phyloP scores from a whole-genome alignment of 352 stramenopile genomes.

The Hyaloperonospora brassicae region DNA sequence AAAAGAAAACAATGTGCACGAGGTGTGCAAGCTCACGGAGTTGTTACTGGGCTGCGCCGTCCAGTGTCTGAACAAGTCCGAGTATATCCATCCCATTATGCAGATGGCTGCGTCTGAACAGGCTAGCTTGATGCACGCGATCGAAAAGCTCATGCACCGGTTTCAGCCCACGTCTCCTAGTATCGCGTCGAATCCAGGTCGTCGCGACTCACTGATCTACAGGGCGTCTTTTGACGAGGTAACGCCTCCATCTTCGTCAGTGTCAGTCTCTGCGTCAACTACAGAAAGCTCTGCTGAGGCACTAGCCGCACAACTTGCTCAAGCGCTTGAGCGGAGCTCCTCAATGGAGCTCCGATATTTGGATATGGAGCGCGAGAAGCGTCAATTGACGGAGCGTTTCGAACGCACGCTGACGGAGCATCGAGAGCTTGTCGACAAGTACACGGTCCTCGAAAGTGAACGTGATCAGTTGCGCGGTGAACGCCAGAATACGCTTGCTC shows the following conservation, averaged over 20 bases:
- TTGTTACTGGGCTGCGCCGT: slow-evolving; percentile 72
- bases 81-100: slow-evolving; percentile 84
- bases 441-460: slow-evolving; percentile 48
- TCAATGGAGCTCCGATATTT: slow-evolving; percentile 65
- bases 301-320: slow-evolving; percentile 44
- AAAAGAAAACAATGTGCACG: slow-evolving; percentile 57
- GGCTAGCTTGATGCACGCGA: slow-evolving; percentile 76
- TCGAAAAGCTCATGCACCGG: slow-evolving; percentile 77
- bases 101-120: slow-evolving; percentile 71
- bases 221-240: slow-evolving; percentile 55
- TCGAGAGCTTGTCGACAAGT: slow-evolving; percentile 35
- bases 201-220: slow-evolving; percentile 22
- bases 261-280: slow-evolving; percentile 24
- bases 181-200: slow-evolving; percentile 18
- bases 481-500: slow-evolving; percentile 62
- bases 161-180: slow-evolving; percentile 55
- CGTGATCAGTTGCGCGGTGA: slow-evolving; percentile 63
- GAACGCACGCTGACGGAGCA: slow-evolving; percentile 52
- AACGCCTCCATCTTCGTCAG: slow-evolving; percentile 25
- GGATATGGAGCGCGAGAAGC: slow-evolving; percentile 73
- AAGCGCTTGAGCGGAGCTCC: slow-evolving; percentile 61
- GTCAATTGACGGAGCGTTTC: slow-evolving; percentile 61
- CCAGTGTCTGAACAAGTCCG: slow-evolving; percentile 66
- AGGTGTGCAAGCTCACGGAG: slow-evolving; percentile 64
- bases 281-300: slow-evolving; percentile 36